Percentiles rank a stretch among this genome's conserved stretches.
phyloP scores from a whole-genome alignment of 805 yeast genomes.

The Sugiyamaella floridensis region DNA sequence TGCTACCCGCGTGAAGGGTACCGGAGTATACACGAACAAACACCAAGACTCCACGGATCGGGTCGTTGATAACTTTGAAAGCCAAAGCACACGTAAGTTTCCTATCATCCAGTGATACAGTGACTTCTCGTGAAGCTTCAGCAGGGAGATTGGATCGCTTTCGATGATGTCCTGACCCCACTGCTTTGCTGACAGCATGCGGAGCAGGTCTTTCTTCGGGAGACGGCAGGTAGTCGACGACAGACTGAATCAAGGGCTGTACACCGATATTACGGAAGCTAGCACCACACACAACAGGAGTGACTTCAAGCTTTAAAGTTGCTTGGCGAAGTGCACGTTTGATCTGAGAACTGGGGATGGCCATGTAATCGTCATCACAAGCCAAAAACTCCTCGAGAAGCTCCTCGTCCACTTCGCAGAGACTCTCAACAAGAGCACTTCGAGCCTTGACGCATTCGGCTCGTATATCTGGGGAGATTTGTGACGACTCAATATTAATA shows the following conservation, averaged over 20 bases:
- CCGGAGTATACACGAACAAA: constrained; percentile 90
- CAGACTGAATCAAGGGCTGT: constrained; percentile 85
- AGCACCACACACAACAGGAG: constrained; percentile 89
- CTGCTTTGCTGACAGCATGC: constrained; percentile 31
- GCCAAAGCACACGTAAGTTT: constrained; percentile 72
- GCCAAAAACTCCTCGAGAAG: constrained; percentile 74
- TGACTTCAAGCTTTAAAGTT: constrained; percentile 49
- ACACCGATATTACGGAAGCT: constrained; percentile 91
- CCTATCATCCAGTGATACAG: constrained; percentile 11
- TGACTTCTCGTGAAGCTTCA: not conserved
- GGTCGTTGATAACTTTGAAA: constrained; percentile 85
- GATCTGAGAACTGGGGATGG: constrained; percentile 49
- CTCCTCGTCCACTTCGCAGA: constrained; percentile 75
- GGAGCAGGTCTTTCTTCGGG: constrained; percentile 63
- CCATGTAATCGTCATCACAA: constrained; percentile 50
- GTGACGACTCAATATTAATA: constrained; percentile 31
- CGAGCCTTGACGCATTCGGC: constrained; percentile 50
- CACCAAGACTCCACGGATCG: constrained; percentile 68
- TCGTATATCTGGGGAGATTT: constrained; percentile 23
- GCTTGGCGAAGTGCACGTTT: constrained; percentile 55
- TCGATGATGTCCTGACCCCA: constrained; percentile 21
- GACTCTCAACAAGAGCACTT: constrained; percentile 72
- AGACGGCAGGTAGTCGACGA: constrained; percentile 70
- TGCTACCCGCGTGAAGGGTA: constrained; percentile 51
- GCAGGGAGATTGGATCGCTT: constrained; percentile 5